Base-by-base conservation (phyloP, 306 rosid genomes). In the Carpinus viminea region DNA sequence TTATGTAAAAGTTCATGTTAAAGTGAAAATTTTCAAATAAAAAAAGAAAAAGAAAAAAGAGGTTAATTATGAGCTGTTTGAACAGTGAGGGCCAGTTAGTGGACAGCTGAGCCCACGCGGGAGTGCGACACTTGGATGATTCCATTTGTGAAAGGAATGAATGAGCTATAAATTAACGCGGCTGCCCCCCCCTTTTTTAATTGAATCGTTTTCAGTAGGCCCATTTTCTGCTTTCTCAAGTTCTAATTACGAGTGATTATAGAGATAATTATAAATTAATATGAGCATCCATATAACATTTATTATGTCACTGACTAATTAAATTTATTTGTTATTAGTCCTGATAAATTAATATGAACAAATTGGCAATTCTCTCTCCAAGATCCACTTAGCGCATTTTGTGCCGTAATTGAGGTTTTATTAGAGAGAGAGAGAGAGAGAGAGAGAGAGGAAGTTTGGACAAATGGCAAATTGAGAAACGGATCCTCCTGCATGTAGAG, bases 81-180 rank as follows among this genome's bases (percentile, higher is more conserved):
- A 66, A 38, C 28, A 8, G 47, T 18, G 12, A 53, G 75, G 75
- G 84, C 51, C 81, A 68, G 68, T 83, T 38, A 76, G 72, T 50
- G 80, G 81, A 77, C 91, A 82, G 78, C 78, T 59, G 45, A 31
- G 34, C 34, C 34, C 34, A 62, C 20, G 73, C 47, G 38, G 64
- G 83, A 71, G 28, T 26, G 48, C 59, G 84, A 81, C 72, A 4
- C 8, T 41, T n/a, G 51, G 31, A 24, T 47, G 7, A 47, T 45
- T 78, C 62, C 6, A 38, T 38, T 38, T 38, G 43, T 38, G 43
- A 38, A 0, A 46, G 80, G 85, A 72, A 31, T 31, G 53, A 69
- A 60, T 52, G 45, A 15, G 51, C 2, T 38, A 7, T 24, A 12
- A 8, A 21, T 57, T 3, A 20, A 8, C 8, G 1, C 11, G 8